Conservation (phyloP, 768 basidiomycete genomes). For the Tremella mesenterica region DNA sequence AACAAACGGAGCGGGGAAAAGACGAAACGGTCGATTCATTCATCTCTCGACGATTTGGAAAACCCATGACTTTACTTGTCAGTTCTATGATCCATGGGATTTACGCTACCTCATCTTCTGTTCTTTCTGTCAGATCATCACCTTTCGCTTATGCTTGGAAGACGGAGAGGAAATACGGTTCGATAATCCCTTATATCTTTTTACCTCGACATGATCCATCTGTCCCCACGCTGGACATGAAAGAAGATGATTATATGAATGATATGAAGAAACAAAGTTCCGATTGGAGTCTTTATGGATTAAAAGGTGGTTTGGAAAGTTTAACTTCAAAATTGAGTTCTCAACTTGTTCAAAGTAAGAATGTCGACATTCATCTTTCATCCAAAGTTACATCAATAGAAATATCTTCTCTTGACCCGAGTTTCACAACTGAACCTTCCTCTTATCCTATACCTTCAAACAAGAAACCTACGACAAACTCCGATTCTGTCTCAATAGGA, state of each 20-base stretch:
- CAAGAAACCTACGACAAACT: too few relatives aligned
- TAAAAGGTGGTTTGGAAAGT: conserved; percentile 64
- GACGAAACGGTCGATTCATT: conserved; percentile 82
- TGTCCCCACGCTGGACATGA: conserved; percentile 33
- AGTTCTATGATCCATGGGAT: conserved; percentile 84
- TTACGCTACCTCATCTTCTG: conserved; percentile 74
- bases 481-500: not conserved
- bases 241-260: conserved; percentile 61
- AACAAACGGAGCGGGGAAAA: conserved; percentile 7
- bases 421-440: too few relatives aligned
- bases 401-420: too few relatives aligned
- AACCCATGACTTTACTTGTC: conserved; percentile 63
- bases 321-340: conserved; percentile 55
- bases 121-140: conserved; percentile 62
- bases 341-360: conserved; percentile 55
- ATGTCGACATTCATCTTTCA: too few relatives aligned
- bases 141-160: conserved; percentile 69
- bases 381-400: too few relatives aligned
- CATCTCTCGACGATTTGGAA: conserved; percentile 63
- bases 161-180: conserved; percentile 60
- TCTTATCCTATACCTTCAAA: too few relatives aligned
- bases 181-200: conserved; percentile 56
- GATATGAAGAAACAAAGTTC: conserved; percentile 60
- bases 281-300: conserved; percentile 76
- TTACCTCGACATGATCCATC: conserved; percentile 4